Evolutionary conservation across 106 monocot species (phyloP).

Genomic region (Triglochin maritima): DNA sequence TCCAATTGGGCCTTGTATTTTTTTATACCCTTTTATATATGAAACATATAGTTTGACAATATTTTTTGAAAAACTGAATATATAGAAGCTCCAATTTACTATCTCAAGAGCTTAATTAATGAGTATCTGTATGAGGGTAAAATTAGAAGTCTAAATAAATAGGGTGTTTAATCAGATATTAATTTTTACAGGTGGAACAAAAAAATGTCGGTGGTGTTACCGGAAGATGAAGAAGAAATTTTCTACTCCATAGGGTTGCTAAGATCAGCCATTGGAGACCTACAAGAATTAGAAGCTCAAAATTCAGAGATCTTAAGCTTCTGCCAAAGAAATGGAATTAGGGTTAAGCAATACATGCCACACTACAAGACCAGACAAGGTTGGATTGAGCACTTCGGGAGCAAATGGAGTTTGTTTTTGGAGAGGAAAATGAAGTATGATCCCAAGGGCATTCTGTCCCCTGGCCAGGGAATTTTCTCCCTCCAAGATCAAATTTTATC

Average conservation of each 20-base stretch:
- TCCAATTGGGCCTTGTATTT: too few relatives aligned
- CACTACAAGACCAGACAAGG: slow-evolving; percentile 20
- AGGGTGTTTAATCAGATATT: too few relatives aligned
- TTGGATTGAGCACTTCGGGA: slow-evolving; percentile 53
- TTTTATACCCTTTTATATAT: too few relatives aligned
- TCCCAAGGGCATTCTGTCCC: slow-evolving; percentile 45
- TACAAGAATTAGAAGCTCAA: slow-evolving; percentile 21
- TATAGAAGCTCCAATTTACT: too few relatives aligned
- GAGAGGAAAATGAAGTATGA: slow-evolving; percentile 51
- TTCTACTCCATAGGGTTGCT: slow-evolving; percentile 52
- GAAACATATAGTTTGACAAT: too few relatives aligned
- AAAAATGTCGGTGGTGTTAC: slow-evolving; percentile 43
- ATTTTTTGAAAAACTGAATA: not conserved
- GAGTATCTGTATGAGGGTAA: not conserved
- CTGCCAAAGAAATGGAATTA: slow-evolving; percentile 28
- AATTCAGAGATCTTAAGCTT: slow-evolving; percentile 30
- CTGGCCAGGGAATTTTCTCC: slow-evolving; percentile 53
- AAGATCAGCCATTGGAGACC: slow-evolving; percentile 22
- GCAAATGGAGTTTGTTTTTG: slow-evolving; percentile 33
- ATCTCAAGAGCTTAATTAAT: not conserved
- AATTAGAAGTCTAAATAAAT: too few relatives aligned
- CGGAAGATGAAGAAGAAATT: slow-evolving; percentile 36
- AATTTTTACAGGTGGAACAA: slow-evolving; percentile 44
- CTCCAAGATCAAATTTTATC: not conserved
- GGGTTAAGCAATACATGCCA: slow-evolving; percentile 44